Evolutionary conservation across 1,284 basidiomycete genomes (phyloP).

Genomic region (Cryptococcus hybrid): DNA sequence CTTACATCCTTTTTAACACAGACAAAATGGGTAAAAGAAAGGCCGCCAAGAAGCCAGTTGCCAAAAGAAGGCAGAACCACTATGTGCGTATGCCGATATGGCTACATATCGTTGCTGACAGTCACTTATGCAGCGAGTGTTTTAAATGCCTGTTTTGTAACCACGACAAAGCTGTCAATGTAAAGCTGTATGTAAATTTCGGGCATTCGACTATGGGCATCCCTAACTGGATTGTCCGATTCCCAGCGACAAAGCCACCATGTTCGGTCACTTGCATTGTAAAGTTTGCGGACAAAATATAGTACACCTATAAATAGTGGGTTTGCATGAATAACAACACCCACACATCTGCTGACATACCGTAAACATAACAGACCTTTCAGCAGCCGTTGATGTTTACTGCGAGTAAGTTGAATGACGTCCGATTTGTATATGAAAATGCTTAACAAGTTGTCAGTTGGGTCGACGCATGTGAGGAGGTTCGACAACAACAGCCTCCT

Average conservation of each 20-base stretch:
- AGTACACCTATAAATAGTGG: constrained; percentile 42
- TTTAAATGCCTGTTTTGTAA: constrained; percentile 51
- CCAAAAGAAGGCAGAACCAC: constrained; percentile 35
- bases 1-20: too few species aligned
- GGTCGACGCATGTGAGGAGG: constrained; percentile 49
- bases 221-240: not conserved
- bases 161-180: constrained; percentile 42
- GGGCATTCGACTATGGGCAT: not conserved
- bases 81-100: constrained; percentile 21
- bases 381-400: constrained; percentile 45
- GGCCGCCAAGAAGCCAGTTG: constrained; percentile 42
- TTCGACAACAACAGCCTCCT: constrained; percentile 29
- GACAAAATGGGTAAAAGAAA: constrained; percentile 47
- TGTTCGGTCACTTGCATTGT: constrained; percentile 41
- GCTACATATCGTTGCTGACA: not conserved
- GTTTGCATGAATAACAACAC: constrained; percentile 2
- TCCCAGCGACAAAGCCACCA: constrained; percentile 37
- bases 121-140: constrained; percentile 30
- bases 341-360: not conserved
- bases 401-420: constrained; percentile 35
- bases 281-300: constrained; percentile 46
- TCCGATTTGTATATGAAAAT: constrained; percentile 2
- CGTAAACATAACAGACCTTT: constrained; percentile 31
- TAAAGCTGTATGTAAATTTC: constrained; percentile 35
- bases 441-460: constrained; percentile 25